Conservation (phyloP, 1,284 basidiomycete species). For the Grifola frondosa region DNA sequence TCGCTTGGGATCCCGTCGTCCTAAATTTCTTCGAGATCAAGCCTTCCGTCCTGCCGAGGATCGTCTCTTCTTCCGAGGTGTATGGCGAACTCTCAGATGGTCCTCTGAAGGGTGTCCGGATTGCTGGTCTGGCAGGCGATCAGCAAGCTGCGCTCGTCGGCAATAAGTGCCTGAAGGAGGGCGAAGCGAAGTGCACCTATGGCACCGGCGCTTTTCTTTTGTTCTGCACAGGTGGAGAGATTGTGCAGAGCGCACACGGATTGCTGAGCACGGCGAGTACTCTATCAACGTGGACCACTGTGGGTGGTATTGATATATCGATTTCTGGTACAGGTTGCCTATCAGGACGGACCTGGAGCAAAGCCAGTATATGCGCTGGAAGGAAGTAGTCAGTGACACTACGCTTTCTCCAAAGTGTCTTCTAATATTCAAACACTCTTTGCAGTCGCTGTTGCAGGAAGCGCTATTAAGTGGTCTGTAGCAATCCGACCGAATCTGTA, state of each 20-base stretch:
- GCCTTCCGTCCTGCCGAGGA: slow-evolving; percentile 76
- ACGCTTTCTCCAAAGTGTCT: neutral
- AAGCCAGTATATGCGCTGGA: slow-evolving; percentile 92
- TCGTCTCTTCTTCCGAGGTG: slow-evolving; percentile 91
- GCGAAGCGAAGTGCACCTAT: slow-evolving; percentile 94
- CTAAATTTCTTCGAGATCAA: slow-evolving; percentile 89
- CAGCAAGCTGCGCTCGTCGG: slow-evolving; percentile 97
- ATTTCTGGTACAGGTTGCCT: slow-evolving; percentile 66
- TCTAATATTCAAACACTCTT: slow-evolving; percentile 9
- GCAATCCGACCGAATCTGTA: neutral
- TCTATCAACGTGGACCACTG: slow-evolving; percentile 1
- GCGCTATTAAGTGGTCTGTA: slow-evolving; percentile 85
- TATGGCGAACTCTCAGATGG: slow-evolving; percentile 80
- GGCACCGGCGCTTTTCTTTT: slow-evolving; percentile 96
- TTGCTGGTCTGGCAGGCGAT: slow-evolving; percentile 93
- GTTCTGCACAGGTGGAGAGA: slow-evolving; percentile 89
- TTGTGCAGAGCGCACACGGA: slow-evolving; percentile 85
- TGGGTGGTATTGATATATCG: slow-evolving; percentile 18
- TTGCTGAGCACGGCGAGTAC: slow-evolving; percentile 79
- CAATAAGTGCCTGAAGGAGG: slow-evolving; percentile 86
- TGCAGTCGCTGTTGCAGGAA: slow-evolving; percentile 89
- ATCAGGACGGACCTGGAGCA: slow-evolving; percentile 79
- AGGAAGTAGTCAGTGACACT: slow-evolving; percentile 72
- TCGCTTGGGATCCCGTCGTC: slow-evolving; percentile 83
- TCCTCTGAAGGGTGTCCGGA: slow-evolving; percentile 74